A percentile compares a stretch with the other conserved stretches of the same genome.
These are phyloP conservation scores for Neofusicoccum sp. DNA, from an alignment of 2,329 filamentous ascomycete species.

Conservation along the genomic window DNA sequence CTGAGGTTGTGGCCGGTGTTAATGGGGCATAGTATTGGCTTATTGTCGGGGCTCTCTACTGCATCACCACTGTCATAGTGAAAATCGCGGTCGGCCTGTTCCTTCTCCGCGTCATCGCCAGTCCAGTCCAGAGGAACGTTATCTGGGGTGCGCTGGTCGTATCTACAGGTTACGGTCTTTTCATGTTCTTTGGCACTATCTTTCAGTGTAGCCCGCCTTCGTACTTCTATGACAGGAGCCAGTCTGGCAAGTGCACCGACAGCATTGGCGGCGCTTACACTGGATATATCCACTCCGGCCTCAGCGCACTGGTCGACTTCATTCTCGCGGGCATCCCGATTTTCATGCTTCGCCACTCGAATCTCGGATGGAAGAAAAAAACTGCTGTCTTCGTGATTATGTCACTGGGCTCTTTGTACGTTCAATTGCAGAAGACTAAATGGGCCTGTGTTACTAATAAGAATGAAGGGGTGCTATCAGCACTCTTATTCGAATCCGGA, in stretches of 20 bases:
- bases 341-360: slow-evolving; percentile 8
- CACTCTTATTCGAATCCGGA: background rate
- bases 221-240: slow-evolving; percentile 47
- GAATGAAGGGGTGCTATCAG: background rate
- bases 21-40: slow-evolving; percentile 46
- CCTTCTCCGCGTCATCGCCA: slow-evolving; percentile 51
- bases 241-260: background rate
- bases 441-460: background rate
- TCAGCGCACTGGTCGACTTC: background rate
- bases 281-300: background rate
- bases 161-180: background rate
- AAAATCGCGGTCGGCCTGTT: slow-evolving; percentile 55
- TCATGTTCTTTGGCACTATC: background rate
- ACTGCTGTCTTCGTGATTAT: background rate
- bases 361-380: background rate
- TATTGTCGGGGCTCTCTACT: slow-evolving; percentile 56
- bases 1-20: background rate
- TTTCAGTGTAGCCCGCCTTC: slow-evolving; percentile 46
- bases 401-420: slow-evolving; percentile 1
- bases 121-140: slow-evolving; percentile 45
- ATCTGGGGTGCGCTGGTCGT: slow-evolving; percentile 34
- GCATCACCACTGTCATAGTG: slow-evolving; percentile 46
- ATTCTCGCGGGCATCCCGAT: background rate
- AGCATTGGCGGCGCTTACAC: background rate
- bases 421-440: too few relatives aligned